These are phyloP conservation scores for Solanum appendiculatum DNA, from an alignment of 257 asterid species.

Conservation along the genomic window DNA sequence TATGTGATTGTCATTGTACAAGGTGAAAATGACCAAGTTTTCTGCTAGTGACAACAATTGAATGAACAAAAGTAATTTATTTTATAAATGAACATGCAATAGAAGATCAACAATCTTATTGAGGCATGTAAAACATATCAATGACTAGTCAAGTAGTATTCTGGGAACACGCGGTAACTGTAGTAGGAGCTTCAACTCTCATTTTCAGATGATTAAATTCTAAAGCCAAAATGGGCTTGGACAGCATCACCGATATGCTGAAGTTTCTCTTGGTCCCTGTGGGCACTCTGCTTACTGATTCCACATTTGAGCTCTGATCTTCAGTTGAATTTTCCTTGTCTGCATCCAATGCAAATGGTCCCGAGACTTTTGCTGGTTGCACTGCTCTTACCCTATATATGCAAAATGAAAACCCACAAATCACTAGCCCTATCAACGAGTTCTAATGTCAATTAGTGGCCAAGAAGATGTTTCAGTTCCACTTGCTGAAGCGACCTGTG, in stretches of 20 bases:
- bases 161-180: slow-evolving; percentile 13
- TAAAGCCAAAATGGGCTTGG: slow-evolving; percentile 76
- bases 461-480: neutral
- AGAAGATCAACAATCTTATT: neutral
- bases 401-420: neutral
- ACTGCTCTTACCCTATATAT: slow-evolving; percentile 53
- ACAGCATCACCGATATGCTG: slow-evolving; percentile 60
- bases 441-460: neutral
- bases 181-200: slow-evolving; percentile 80
- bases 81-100: neutral
- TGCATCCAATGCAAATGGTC: slow-evolving; percentile 16
- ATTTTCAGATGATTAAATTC: slow-evolving; percentile 61
- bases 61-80: neutral
- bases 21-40: neutral
- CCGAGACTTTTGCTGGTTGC: slow-evolving; percentile 46
- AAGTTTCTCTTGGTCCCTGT: slow-evolving; percentile 38
- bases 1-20: neutral
- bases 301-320: neutral
- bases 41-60: neutral
- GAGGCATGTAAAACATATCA: neutral
- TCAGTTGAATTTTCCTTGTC: slow-evolving; percentile 16
- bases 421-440: neutral
- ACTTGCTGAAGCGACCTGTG: neutral
- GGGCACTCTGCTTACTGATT: slow-evolving; percentile 2
- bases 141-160: neutral